phyloP scores from a whole-genome alignment of 345 rosid genomes.

The Eucalyptus coolabah region DNA sequence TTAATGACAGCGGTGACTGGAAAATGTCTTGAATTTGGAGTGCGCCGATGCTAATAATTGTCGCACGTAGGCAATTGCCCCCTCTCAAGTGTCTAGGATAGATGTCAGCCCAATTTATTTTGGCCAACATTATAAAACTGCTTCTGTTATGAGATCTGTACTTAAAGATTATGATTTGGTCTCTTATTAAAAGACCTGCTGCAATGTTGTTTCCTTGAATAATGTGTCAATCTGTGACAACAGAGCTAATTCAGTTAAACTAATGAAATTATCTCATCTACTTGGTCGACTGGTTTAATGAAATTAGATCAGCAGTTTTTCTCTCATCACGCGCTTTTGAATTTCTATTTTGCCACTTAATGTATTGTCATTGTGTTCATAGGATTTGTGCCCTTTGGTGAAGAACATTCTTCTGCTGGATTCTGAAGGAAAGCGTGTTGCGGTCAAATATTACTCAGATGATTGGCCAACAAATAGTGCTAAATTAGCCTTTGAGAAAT shows the following conservation, averaged over 20 bases:
- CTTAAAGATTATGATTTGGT: not conserved
- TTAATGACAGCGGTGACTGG: not conserved
- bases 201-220: not conserved
- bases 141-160: not conserved
- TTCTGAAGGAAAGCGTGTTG: conserved; percentile 93
- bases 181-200: not conserved
- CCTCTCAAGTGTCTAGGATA: not conserved
- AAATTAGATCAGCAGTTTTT: not conserved
- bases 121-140: not conserved
- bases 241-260: not conserved
- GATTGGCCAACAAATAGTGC: conserved; percentile 79
- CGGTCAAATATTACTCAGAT: conserved; percentile 79
- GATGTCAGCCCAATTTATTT: not conserved
- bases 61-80: not conserved
- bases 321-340: not conserved
- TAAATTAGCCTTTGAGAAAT: conserved; percentile 66
- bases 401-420: conserved; percentile 90
- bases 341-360: not conserved
- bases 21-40: not conserved
- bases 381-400: conserved; percentile 73
- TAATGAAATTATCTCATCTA: not conserved
- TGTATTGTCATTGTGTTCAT: not conserved
- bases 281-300: not conserved
- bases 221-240: not conserved
- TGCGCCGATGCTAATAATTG: not conserved